Evolutionary conservation across 768 basidiomycete genomes (phyloP).

Genomic region (Tricholoma saponaceum): DNA sequence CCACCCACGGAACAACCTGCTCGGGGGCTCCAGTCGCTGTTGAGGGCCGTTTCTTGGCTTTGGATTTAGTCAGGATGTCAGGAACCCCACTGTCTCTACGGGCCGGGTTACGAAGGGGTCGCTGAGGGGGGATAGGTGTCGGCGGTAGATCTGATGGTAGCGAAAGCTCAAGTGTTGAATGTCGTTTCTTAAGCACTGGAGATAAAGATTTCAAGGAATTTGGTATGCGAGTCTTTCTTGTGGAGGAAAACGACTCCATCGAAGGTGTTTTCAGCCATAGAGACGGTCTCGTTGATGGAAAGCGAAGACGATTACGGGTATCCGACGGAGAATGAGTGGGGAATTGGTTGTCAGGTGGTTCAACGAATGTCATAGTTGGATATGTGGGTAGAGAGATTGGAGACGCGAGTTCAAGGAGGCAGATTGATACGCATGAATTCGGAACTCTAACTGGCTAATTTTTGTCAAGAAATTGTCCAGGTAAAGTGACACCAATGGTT

Average conservation of each 20-base stretch:
- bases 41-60: conserved; percentile 18
- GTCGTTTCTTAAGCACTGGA: conserved; percentile 28
- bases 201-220: neutral
- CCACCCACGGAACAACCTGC: conserved; percentile 29
- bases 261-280: conserved; percentile 18
- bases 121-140: conserved; percentile 21
- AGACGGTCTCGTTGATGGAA: conserved; percentile 15
- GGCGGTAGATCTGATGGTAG: conserved; percentile 16
- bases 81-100: conserved; percentile 9
- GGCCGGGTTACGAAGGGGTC: conserved; percentile 31
- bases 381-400: neutral
- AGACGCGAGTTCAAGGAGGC: neutral
- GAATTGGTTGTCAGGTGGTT: neutral
- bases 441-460: neutral
- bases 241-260: conserved; percentile 15
- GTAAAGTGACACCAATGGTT: neutral
- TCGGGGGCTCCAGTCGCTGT: conserved; percentile 22
- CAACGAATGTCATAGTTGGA: conserved; percentile 9
- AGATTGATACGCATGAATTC: neutral
- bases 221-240: conserved; percentile 3
- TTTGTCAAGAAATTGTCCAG: neutral
- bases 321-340: neutral
- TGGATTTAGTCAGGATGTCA: conserved; percentile 4
- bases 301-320: conserved; percentile 7
- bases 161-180: conserved; percentile 23